These are phyloP conservation scores for Diaporthe ilicicola DNA, from an alignment of 2,329 filamentous ascomycete species.

Conservation along the genomic window DNA sequence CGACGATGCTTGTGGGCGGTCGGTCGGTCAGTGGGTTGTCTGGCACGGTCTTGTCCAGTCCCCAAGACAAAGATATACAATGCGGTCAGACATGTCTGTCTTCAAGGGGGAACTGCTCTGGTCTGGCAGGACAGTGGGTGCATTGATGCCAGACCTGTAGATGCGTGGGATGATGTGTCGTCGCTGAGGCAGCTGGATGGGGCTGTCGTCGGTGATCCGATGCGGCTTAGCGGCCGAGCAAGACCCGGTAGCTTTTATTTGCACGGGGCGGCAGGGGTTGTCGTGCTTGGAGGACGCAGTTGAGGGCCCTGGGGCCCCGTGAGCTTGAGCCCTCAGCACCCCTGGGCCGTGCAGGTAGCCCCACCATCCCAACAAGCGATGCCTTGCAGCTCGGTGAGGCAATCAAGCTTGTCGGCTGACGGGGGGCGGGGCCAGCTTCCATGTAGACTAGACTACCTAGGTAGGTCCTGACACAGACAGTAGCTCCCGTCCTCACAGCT, in stretches of 20 bases:
- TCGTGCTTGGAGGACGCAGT: not conserved
- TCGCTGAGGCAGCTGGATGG: conserved; percentile 9
- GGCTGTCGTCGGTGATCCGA: conserved; percentile 15
- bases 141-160: conserved; percentile 3
- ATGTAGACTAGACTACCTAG: too few relatives aligned
- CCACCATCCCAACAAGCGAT: not conserved
- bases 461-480: not conserved
- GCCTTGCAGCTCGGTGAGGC: conserved; percentile 10
- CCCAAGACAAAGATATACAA: not conserved
- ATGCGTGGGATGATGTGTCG: conserved; percentile 13
- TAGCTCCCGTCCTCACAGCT: conserved; percentile 5
- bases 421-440: not conserved
- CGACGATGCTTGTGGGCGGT: not conserved
- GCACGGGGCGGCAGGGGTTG: not conserved
- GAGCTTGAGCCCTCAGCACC: not conserved
- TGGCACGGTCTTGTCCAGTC: not conserved
- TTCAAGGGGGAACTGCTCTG: not conserved
- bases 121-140: not conserved
- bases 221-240: conserved; percentile 7
- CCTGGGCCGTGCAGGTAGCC: not conserved
- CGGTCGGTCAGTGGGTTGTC: not conserved
- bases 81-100: not conserved
- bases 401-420: conserved; percentile 18
- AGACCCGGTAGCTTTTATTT: not conserved
- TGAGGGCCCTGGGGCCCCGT: not conserved